Base-by-base conservation (phyloP, 2,329 filamentous ascomycete species). In the Dryadomyces quercivorus region DNA sequence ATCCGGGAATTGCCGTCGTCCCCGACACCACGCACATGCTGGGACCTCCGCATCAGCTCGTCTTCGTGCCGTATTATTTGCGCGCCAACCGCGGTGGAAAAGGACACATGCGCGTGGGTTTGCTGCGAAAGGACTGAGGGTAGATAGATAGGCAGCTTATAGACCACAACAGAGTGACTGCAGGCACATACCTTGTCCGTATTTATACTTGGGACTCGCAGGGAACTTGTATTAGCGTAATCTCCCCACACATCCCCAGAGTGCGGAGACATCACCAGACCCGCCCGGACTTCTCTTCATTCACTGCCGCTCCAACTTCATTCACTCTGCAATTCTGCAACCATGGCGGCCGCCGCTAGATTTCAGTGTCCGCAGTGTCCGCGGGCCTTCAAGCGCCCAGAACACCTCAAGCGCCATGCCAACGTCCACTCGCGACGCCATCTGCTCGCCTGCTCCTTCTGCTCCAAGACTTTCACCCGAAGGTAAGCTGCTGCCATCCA, bases 61-160 rank as follows among this genome's bases (percentile, higher is more conserved):
- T 68, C 1, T 78, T 80, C 62, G 65, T 81, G 47, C 77, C 77
- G 20, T 81, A 80, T 59, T 77, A 75, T 60, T 70, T 78, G 55
- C 66, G 77, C 16, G 75, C 75, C 16, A 81, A 81, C 57, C 64
- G 77, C 38, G 74, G 74, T 2, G 77, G 77, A 0, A 73, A 66
- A 47, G 77, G 77, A 1, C 72, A 77, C 50, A 78, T 78, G 74
- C 69, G 75, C 53, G 76, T 80, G 42, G 69, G 67, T 10, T 55
- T 71, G 44, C 18, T 44, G 42, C 12, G 15, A 18, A 44, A 16
- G n/a, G 42, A 44, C 42, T 40, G 38, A 40, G 38, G 38, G 38
- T 31, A n/a, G n/a, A n/a, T n/a, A n/a, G n/a, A n/a, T n/a, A n/a
- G n/a, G n/a, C n/a, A n/a, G n/a, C n/a, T n/a, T n/a, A n/a, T n/a